A percentile compares a stretch with the other conserved stretches of the same genome.
Evolutionary conservation across 2,329 filamentous ascomycete species (phyloP).

Genomic region (Fusarium miscanthi): DNA sequence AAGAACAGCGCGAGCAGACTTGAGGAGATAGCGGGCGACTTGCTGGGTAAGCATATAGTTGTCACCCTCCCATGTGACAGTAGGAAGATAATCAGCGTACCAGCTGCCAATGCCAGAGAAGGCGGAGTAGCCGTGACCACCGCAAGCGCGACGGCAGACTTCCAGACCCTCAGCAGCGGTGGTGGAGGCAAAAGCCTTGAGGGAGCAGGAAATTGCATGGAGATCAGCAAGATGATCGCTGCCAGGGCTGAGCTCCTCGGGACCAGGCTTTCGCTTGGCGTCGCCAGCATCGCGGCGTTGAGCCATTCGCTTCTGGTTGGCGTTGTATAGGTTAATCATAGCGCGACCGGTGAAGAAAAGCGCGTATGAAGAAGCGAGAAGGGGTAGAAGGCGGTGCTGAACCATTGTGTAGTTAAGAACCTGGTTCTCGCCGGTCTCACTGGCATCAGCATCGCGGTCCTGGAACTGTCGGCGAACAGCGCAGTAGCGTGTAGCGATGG

Average conservation of each 20-base stretch:
- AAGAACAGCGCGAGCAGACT: conserved; percentile 78
- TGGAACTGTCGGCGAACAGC: conserved; percentile 82
- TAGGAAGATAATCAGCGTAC: conserved; percentile 81
- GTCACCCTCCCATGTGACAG: conserved; percentile 78
- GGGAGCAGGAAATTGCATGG: conserved; percentile 79
- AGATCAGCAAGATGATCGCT: conserved; percentile 78
- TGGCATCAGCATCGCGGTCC: conserved; percentile 73
- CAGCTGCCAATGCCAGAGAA: conserved; percentile 81
- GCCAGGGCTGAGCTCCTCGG: conserved; percentile 71
- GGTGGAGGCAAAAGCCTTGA: conserved; percentile 79
- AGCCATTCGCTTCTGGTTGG: conserved; percentile 76
- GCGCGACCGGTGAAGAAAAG: conserved; percentile 81
- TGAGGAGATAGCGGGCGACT: conserved; percentile 80
- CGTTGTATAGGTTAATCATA: conserved; percentile 79
- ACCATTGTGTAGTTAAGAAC: conserved; percentile 87
- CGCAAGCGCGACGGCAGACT: conserved; percentile 78
- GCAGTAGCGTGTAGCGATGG: conserved; percentile 80
- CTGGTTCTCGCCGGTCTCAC: conserved; percentile 72
- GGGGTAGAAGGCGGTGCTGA: conserved; percentile 76
- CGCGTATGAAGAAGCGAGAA: conserved; percentile 80
- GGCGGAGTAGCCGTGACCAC: conserved; percentile 80
- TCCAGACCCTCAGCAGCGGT: conserved; percentile 80
- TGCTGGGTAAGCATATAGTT: conserved; percentile 88
- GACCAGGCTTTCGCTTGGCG: conserved; percentile 67
- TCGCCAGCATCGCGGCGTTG: conserved; percentile 53